Evolutionary conservation across 2,329 filamentous ascomycete species (phyloP).

Genomic region (Aspergillus pseudoviridinutans): DNA sequence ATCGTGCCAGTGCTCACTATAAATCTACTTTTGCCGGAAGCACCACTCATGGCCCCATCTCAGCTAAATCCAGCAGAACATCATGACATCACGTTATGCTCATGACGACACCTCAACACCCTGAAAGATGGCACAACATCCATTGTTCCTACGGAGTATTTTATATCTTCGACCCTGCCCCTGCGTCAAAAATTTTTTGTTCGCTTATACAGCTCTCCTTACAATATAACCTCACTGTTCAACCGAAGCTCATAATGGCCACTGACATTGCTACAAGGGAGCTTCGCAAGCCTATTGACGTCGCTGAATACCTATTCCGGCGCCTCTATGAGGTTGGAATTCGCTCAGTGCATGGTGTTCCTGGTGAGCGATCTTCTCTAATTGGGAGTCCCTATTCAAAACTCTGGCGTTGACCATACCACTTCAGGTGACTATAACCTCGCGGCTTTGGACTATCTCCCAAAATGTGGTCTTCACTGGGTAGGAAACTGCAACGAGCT

Average conservation of each 20-base stretch:
- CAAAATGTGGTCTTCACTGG: conserved; percentile 53
- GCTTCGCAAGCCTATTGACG: conserved; percentile 42
- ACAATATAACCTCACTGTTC: neutral
- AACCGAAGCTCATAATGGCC: conserved; percentile 24
- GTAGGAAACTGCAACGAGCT: conserved; percentile 61
- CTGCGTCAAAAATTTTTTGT: neutral
- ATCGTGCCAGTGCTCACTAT: neutral
- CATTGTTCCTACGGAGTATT: neutral
- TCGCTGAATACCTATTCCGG: conserved; percentile 49
- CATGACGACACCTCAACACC: conserved; percentile 16
- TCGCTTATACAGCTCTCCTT: neutral
- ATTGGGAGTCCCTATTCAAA: conserved; percentile 1
- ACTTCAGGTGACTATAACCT: conserved; percentile 63
- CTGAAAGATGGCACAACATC: neutral
- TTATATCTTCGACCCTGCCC: neutral
- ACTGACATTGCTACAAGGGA: conserved; percentile 42
- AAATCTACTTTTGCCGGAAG: too few relatives aligned
- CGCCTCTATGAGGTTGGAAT: conserved; percentile 49
- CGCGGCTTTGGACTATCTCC: conserved; percentile 54
- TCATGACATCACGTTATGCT: conserved; percentile 22
- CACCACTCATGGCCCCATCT: neutral
- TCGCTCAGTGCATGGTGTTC: conserved; percentile 49
- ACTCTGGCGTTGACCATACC: neutral
- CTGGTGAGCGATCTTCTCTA: conserved; percentile 43
- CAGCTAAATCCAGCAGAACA: neutral